A percentile compares a stretch with the other conserved stretches of the same genome.
Evolutionary conservation across 2,329 filamentous ascomycete genomes (phyloP).

Genomic region (Ophiosphaerella narmari): DNA sequence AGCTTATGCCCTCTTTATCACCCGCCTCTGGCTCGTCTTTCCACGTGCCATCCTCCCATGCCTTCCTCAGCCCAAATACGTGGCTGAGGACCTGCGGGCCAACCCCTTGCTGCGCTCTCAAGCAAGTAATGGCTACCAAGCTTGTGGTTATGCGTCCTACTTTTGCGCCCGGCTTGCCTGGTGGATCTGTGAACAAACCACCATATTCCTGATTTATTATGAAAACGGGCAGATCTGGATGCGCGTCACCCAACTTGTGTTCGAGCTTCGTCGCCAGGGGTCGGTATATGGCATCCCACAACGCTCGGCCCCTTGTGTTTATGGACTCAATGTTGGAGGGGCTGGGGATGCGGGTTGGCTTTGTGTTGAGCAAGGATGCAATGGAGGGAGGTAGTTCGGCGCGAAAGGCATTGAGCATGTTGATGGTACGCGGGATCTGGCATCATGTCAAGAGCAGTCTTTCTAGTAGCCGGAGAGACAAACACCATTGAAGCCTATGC

Average conservation of each 20-base stretch:
- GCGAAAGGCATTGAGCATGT: conserved; percentile 75
- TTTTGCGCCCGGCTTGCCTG: conserved; percentile 52
- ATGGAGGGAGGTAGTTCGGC: conserved; percentile 64
- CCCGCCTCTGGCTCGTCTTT: conserved; percentile 52
- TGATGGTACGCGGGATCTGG: conserved; percentile 81
- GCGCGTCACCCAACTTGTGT: conserved; percentile 71
- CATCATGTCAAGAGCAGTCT: conserved; percentile 54
- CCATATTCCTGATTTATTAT: conserved; percentile 78
- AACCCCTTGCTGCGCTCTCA: conserved; percentile 80
- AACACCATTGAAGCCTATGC: conserved; percentile 75
- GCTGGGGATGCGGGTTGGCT: conserved; percentile 56
- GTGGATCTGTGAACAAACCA: conserved; percentile 72
- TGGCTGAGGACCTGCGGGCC: conserved; percentile 82
- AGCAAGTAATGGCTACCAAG: conserved; percentile 72
- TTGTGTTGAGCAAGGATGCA: conserved; percentile 58
- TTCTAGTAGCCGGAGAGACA: neutral
- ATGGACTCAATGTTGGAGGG: conserved; percentile 59
- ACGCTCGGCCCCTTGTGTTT: conserved; percentile 61
- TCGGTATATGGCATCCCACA: conserved; percentile 79
- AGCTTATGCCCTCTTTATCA: conserved; percentile 61
- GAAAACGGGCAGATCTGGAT: conserved; percentile 81
- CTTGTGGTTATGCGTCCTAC: conserved; percentile 74
- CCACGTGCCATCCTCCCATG: conserved; percentile 67
- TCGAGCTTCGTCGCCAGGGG: conserved; percentile 75
- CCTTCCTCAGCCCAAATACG: conserved; percentile 79